A percentile compares a stretch with the other conserved stretches of the same genome.
These are phyloP conservation scores for Chaetomium tenue DNA, from an alignment of 495 filamentous ascomycete species.

Conservation along the genomic window DNA sequence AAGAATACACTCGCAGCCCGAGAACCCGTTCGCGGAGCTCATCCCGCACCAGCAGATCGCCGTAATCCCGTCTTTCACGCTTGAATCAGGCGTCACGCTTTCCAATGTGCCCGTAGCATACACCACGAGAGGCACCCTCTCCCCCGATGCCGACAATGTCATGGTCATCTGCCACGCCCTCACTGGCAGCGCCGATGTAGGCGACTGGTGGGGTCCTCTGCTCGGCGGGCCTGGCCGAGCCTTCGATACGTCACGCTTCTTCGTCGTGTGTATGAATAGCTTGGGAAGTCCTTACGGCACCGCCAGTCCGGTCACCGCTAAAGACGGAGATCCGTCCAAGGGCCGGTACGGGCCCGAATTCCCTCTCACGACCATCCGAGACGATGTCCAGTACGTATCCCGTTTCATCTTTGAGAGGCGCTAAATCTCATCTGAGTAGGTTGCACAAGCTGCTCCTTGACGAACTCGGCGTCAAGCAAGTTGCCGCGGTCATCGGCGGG, in stretches of 20 bases:
- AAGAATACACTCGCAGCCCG: conserved; percentile 65
- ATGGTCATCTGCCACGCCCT: conserved; percentile 97
- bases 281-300: conserved; percentile 95
- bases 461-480: conserved; percentile 78
- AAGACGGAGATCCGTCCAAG: conserved; percentile 69
- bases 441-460: conserved; percentile 91
- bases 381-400: conserved; percentile 80
- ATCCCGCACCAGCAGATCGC: conserved; percentile 85
- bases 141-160: conserved; percentile 75
- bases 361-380: conserved; percentile 87
- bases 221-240: conserved; percentile 85
- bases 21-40: conserved; percentile 85
- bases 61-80: conserved; percentile 82
- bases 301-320: conserved; percentile 88
- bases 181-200: conserved; percentile 92
- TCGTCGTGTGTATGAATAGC: conserved; percentile 93
- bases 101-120: conserved; percentile 91
- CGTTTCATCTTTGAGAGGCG: background rate
- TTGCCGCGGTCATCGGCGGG: conserved; percentile 91
- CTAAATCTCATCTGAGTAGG: conserved; percentile 42
- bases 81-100: conserved; percentile 87
- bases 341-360: conserved; percentile 93
- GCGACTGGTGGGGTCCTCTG: conserved; percentile 97
- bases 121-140: conserved; percentile 77
- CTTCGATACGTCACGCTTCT: conserved; percentile 90